phyloP scores from a whole-genome alignment of 106 monocot species.

The Dendrobium huoshanense region DNA sequence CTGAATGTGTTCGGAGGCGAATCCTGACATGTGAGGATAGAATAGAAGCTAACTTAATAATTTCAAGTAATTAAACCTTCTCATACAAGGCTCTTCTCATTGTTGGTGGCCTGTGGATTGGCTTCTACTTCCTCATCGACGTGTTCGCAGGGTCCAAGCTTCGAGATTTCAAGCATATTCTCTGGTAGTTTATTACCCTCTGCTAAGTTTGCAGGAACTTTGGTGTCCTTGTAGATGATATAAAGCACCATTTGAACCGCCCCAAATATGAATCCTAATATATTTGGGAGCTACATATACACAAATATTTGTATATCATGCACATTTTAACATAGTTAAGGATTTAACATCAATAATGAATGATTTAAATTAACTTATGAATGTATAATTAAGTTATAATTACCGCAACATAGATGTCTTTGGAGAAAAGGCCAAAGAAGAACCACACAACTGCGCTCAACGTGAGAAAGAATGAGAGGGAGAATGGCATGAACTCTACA shows the following conservation, averaged over 20 bases:
- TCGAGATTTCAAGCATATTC: not conserved
- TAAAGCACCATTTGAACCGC: conserved; percentile 19
- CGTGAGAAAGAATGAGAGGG: conserved; percentile 18
- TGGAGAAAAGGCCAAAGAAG: conserved; percentile 16
- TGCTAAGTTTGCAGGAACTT: conserved; percentile 4
- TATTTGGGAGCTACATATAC: conserved; percentile 14
- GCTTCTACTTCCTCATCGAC: not conserved
- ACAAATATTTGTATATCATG: not conserved
- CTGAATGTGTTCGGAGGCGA: too few relatives aligned
- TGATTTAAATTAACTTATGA: not conserved
- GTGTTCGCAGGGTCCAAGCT: not conserved
- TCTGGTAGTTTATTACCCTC: not conserved
- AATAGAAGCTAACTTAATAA: not conserved
- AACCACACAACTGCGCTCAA: conserved; percentile 15
- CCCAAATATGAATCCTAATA: conserved; percentile 21
- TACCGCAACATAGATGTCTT: conserved; percentile 22
- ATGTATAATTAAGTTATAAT: not conserved
- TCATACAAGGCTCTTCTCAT: not conserved
- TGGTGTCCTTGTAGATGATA: conserved; percentile 20
- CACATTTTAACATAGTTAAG: not conserved
- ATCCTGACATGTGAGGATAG: not conserved
- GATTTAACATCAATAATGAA: not conserved
- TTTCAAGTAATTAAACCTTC: not conserved
- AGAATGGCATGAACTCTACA: conserved; percentile 19
- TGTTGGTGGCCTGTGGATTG: not conserved